Conservation (phyloP, 2,329 filamentous ascomycete genomes). For the Aureobasidium sp. region DNA sequence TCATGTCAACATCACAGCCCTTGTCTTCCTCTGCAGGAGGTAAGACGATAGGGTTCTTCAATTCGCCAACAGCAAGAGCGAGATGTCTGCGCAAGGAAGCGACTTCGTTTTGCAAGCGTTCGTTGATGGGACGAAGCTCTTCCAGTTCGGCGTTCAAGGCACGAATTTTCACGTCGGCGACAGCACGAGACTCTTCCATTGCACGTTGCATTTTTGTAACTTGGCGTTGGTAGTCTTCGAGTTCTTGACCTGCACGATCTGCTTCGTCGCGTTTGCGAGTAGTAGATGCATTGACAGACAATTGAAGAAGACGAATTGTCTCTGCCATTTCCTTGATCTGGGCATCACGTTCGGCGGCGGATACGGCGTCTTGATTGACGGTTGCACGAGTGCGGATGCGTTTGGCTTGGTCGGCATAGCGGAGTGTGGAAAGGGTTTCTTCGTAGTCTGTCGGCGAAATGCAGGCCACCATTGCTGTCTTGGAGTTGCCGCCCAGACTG, state of each 20-base stretch:
- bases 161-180: conserved; percentile 89
- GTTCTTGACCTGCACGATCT: conserved; percentile 67
- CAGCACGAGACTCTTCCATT: conserved; percentile 89
- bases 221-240: conserved; percentile 91
- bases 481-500: conserved; percentile 90
- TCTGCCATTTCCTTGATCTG: conserved; percentile 93
- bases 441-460: conserved; percentile 95
- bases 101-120: conserved; percentile 64
- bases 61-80: conserved; percentile 72
- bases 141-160: conserved; percentile 55
- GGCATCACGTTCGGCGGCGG: conserved; percentile 84
- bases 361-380: conserved; percentile 92
- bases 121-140: conserved; percentile 38
- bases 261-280: conserved; percentile 65
- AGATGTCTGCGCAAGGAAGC: conserved; percentile 83
- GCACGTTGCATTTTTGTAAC: conserved; percentile 85
- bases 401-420: conserved; percentile 97
- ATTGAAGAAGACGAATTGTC: conserved; percentile 79
- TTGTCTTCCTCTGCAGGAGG: conserved; percentile 34
- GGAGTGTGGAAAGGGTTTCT: conserved; percentile 89
- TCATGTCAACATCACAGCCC: not conserved
- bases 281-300: conserved; percentile 54
- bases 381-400: conserved; percentile 89
- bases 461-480: conserved; percentile 98
- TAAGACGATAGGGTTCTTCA: conserved; percentile 83